Conservation (phyloP, 2,329 filamentous ascomycete species). For the Trichoderma pleuroti region DNA sequence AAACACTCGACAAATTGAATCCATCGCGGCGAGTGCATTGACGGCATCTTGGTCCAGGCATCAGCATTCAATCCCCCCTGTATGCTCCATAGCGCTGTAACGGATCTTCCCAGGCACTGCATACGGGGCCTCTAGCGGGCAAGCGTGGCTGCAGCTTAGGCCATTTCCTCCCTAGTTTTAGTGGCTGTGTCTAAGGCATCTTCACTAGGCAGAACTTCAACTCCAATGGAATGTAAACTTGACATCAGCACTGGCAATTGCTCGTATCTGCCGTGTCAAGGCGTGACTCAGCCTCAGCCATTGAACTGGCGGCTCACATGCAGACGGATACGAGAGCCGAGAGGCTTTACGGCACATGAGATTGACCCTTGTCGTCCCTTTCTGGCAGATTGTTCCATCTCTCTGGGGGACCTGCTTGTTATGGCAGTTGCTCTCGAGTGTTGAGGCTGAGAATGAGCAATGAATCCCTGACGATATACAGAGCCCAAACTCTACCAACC, state of each 20-base stretch:
- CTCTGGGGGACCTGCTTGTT: neutral
- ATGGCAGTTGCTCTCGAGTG: neutral
- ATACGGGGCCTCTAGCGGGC: neutral
- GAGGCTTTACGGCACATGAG: neutral
- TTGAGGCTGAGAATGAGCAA: neutral
- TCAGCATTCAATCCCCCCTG: neutral
- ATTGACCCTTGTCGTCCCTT: neutral
- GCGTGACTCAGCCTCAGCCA: neutral
- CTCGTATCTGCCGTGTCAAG: neutral
- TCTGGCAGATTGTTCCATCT: neutral
- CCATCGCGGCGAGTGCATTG: neutral
- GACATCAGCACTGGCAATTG: neutral
- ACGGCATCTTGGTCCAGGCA: neutral
- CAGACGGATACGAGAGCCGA: neutral
- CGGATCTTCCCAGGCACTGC: neutral
- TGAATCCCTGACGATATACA: neutral
- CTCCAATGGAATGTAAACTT: neutral
- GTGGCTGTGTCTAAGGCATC: constrained; percentile 8
- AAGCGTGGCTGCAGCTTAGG: neutral
- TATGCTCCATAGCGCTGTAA: neutral
- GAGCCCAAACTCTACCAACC: neutral
- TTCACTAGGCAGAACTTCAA: neutral
- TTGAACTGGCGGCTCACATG: neutral
- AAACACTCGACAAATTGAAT: neutral
- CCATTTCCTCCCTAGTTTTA: neutral